A percentile compares a stretch with the other conserved stretches of the same genome.
Evolutionary conservation across 169 alveolate species (phyloP).

Genomic region (Plasmodium reichenowi): DNA sequence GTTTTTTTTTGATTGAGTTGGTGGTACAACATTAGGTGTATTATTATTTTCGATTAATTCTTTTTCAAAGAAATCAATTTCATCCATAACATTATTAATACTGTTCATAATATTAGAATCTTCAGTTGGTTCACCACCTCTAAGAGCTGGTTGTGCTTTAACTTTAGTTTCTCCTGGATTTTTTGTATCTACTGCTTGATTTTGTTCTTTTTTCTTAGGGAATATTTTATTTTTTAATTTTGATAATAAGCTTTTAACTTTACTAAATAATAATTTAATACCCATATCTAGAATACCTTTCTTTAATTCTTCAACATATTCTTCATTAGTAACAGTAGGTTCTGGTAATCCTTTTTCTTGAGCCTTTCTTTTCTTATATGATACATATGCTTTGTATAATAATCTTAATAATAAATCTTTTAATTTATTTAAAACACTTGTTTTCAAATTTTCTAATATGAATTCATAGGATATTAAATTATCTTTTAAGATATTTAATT

Average conservation of each 20-base stretch:
- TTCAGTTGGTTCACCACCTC: neutral
- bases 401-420: conserved; percentile 19
- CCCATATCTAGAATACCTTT: conserved; percentile 51
- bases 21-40: neutral
- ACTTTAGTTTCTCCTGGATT: neutral
- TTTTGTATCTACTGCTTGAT: neutral
- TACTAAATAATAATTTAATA: conserved; percentile 21
- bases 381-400: conserved; percentile 35
- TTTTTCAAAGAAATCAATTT: conserved; percentile 40
- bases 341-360: conserved; percentile 10
- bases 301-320: conserved; percentile 29
- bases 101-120: conserved; percentile 1
- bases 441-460: conserved; percentile 3
- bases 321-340: neutral
- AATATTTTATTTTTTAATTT: conserved; percentile 26
- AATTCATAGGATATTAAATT: conserved; percentile 30
- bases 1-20: neutral
- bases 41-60: neutral
- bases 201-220: conserved; percentile 7
- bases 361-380: conserved; percentile 26
- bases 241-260: conserved; percentile 8
- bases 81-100: conserved; percentile 30
- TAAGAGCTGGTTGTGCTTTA: neutral
- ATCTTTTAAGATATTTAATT: conserved; percentile 13
- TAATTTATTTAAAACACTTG: conserved; percentile 8